Percentiles rank a stretch among this genome's conserved stretches.
These are phyloP conservation scores for Prillingera fragicola DNA, from an alignment of 1,284 basidiomycete genomes.

Conservation along the genomic window DNA sequence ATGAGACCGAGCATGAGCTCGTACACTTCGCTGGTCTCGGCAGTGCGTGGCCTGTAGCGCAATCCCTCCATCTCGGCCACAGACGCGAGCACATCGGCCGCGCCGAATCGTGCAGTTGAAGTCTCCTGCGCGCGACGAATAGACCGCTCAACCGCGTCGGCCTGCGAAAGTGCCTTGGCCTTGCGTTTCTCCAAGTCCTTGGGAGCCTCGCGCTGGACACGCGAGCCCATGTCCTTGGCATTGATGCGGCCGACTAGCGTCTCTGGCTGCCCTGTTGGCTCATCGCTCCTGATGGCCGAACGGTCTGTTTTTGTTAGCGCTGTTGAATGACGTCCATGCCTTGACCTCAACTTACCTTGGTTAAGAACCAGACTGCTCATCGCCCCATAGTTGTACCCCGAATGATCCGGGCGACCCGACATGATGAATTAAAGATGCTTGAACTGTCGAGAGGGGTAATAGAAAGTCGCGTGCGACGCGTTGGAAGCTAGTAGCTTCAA, in stretches of 20 bases:
- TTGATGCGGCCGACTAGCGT: conserved; percentile 87
- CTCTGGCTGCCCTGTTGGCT: conserved; percentile 93
- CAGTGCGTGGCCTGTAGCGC: conserved; percentile 84
- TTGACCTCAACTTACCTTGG: conserved; percentile 51
- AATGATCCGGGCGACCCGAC: conserved; percentile 56
- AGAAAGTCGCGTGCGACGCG: not conserved
- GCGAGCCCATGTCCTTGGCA: conserved; percentile 87
- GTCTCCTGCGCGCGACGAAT: conserved; percentile 43
- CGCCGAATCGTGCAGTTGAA: conserved; percentile 35
- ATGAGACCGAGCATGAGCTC: conserved; percentile 83
- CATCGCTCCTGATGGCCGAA: conserved; percentile 67
- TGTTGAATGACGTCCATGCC: not conserved
- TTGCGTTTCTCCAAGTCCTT: conserved; percentile 96
- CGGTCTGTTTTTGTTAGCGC: conserved; percentile 30
- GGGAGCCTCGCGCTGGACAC: conserved; percentile 73
- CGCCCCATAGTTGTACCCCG: conserved; percentile 82
- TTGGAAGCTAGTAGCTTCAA: not conserved
- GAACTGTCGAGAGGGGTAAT: not conserved
- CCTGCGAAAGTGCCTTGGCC: conserved; percentile 62
- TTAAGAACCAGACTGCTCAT: conserved; percentile 82
- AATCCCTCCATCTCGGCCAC: conserved; percentile 90
- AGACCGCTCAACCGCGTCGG: conserved; percentile 49
- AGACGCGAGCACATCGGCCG: conserved; percentile 83
- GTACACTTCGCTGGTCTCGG: conserved; percentile 91
- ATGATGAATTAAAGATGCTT: conserved; percentile 26